A percentile compares a stretch with the other conserved stretches of the same genome.
These are phyloP conservation scores for Dactylellina drechsleri DNA, from an alignment of 2,329 filamentous ascomycete genomes.

Conservation along the genomic window DNA sequence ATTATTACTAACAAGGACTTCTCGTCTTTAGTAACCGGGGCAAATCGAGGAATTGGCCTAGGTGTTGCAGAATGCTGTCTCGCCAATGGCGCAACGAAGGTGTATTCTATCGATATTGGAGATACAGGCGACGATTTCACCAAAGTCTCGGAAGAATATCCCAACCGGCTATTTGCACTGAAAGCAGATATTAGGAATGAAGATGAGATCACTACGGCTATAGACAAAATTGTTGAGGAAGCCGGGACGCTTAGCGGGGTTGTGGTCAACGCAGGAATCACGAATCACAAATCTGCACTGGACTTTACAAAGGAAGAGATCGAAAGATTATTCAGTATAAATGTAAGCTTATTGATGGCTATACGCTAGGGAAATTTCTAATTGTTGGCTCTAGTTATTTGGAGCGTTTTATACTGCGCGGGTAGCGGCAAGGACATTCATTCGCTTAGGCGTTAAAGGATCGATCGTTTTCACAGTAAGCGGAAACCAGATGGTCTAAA, in stretches of 20 bases:
- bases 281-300: constrained; percentile 65
- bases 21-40: constrained; percentile 61
- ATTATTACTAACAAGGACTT: constrained; percentile 5
- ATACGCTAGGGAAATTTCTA: background rate
- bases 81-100: constrained; percentile 62
- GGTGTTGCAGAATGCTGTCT: constrained; percentile 65
- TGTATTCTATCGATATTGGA: constrained; percentile 63
- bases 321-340: constrained; percentile 64
- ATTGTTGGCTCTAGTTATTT: constrained; percentile 59
- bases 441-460: constrained; percentile 60
- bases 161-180: constrained; percentile 64
- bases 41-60: constrained; percentile 65
- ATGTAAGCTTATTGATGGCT: constrained; percentile 59
- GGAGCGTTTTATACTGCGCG: constrained; percentile 65
- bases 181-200: constrained; percentile 65
- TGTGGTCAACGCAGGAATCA: constrained; percentile 63
- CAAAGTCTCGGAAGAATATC: constrained; percentile 62
- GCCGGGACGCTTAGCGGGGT: constrained; percentile 63
- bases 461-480: constrained; percentile 64
- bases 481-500: constrained; percentile 40
- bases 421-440: constrained; percentile 63
- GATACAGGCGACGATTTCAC: constrained; percentile 60
- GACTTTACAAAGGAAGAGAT: constrained; percentile 63
- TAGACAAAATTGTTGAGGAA: constrained; percentile 62
- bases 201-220: constrained; percentile 62